Evolutionary conservation across 768 basidiomycete genomes (phyloP).

Genomic region (Mycena kentingensis): DNA sequence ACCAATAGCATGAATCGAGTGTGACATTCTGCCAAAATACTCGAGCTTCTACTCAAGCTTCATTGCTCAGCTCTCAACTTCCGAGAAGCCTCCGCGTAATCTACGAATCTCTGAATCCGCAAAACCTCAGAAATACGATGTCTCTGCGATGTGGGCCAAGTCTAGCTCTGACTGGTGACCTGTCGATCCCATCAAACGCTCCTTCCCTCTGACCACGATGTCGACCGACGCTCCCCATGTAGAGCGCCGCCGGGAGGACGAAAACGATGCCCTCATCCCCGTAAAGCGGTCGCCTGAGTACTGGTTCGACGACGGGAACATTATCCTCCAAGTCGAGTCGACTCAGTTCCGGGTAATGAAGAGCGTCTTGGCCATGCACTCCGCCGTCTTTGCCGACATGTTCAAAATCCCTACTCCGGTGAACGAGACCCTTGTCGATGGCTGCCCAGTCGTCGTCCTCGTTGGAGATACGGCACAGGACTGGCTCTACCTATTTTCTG

Average conservation of each 20-base stretch:
- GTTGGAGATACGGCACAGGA: slow-evolving; percentile 26
- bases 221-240: not conserved
- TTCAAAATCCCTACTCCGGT: slow-evolving; percentile 13
- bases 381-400: slow-evolving; percentile 23
- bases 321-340: slow-evolving; percentile 11
- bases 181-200: too few relatives aligned
- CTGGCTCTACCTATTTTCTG: not conserved
- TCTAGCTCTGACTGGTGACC: too few relatives aligned
- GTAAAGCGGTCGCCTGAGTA: slow-evolving; percentile 1
- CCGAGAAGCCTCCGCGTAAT: too few relatives aligned
- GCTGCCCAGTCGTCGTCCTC: slow-evolving; percentile 20
- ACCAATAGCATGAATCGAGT: too few relatives aligned
- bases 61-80: too few relatives aligned
- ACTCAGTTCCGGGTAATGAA: not conserved
- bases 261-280: not conserved
- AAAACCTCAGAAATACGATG: too few relatives aligned
- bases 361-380: slow-evolving; percentile 16
- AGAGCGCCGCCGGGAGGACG: not conserved
- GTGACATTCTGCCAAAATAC: too few relatives aligned
- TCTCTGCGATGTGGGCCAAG: too few relatives aligned
- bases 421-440: slow-evolving; percentile 13
- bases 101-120: too few relatives aligned
- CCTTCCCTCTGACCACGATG: not conserved
- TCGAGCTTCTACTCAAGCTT: too few relatives aligned
- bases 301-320: slow-evolving; percentile 11